Evolutionary conservation across 176 grass and related monocot species (phyloP), one percentile per base, ranked within the genome.

Genomic region (Aechmea fasciata): DNA sequence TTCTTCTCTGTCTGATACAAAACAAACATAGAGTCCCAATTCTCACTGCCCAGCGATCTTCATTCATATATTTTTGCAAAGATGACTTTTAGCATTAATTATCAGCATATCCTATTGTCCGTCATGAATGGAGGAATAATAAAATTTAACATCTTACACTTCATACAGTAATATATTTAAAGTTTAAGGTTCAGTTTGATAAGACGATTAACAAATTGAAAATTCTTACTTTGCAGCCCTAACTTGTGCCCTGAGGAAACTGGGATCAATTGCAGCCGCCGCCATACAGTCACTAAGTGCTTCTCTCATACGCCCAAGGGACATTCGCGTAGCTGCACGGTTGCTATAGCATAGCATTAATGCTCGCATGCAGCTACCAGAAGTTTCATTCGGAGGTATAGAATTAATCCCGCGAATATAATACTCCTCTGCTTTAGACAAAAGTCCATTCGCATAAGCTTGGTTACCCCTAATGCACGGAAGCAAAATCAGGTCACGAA

Each of bases 271-370:
- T 69, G 65, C 73, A 75, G 61, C 77, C 50, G 93, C 86, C 73
- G 78, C 77, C 78, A 28, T 71, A 73, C 93, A 90, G 63, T 97
- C 93, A 49, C 64, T 81, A 28, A 90, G 90, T 53, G 93, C 93
- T 33, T 85, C 89, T 81, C 76, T 89, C 83, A 97, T 92, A 71
- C 85, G 86, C 76, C 93, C 84, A 53, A 97, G 93, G 66, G 86
- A 87, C 86, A 97, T 97, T 65, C 89, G 70, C 69, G 81, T 77
- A 85, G 89, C 93, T 66, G 93, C 93, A 67, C 93, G 83, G 68
- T 97, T 97, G 68, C 93, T 97, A 63, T 90, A 97, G 74, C 93
- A 97, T 49, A 90, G 74, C 79, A 92, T 86, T 18, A 97, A 80
- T 63, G 84, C 70, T 71, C 79, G 82, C 69, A 70, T 84, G 70